Base-by-base conservation (phyloP, 139 green algal species). In the Penium margaritaceum region DNA sequence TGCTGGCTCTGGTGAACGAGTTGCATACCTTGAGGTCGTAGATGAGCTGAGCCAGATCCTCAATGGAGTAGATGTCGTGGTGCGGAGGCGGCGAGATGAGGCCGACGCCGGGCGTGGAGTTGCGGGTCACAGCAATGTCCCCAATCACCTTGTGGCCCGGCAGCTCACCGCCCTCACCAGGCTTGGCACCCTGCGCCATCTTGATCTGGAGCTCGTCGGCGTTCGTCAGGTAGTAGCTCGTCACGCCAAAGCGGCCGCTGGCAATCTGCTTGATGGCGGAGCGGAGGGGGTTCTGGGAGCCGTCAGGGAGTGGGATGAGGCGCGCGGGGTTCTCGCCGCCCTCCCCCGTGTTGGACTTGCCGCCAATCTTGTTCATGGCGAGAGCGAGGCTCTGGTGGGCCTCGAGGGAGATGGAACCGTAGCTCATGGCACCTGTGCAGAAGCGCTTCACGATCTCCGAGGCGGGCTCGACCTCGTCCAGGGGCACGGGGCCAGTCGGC, bases 181-280 rank as follows among this genome's bases (percentile, higher is more conserved):
- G 86, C 72, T 90, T 89, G 46, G 81, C 84, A 34, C 84, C 85
- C 86, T 96, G 91, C 29, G 91, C 76, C 55, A 96, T 93, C 82
- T 96, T 95, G 83, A 96, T 96, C 82, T 97, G 92, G 30, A 97
- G 76, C 87, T 97, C 89, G 63, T 96, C 91, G 2, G 91, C 88
- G 67, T 96, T 96, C 75, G 90, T 94, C 27, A 97, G 87, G 86
- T 97, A 97, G 81, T 96, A 86, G 5, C 85, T 86, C 2, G 87
- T 91, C 24, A 97, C 91, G 34, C 91, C 91, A 81, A 97, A 97
- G 60, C 91, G 85, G 1, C 91, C 91, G 0, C 76, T 89, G 0
- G 91, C 91, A 30, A 97, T 69, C 67, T 86, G 81, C 83, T 96
- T 96, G 84, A 96, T 96, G 32, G 91, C 84, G 4, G 80, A 90